A percentile compares a stretch with the other conserved stretches of the same genome.
phyloP scores from a whole-genome alignment of 1,284 basidiomycete species.

The Moesziomyces parantarcticus region DNA sequence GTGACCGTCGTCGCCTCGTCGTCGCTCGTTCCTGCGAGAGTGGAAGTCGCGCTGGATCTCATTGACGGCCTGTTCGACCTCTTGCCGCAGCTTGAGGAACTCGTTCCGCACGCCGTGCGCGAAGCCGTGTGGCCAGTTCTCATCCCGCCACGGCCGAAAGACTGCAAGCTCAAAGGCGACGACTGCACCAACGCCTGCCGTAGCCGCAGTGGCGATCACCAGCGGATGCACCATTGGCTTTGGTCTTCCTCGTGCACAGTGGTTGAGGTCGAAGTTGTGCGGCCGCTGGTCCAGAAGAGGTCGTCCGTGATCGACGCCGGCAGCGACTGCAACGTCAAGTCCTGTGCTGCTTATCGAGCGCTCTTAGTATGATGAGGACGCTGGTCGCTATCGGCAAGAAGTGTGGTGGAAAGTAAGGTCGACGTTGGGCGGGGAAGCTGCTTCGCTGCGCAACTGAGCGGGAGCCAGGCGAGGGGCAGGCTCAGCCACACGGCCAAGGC shows the following conservation, averaged over 20 bases:
- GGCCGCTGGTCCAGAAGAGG: background rate
- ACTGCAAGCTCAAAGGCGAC: slow-evolving; percentile 56
- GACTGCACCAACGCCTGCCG: slow-evolving; percentile 47
- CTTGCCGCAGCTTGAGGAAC: slow-evolving; percentile 33
- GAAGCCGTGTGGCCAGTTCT: slow-evolving; percentile 54
- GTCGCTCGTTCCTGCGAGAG: slow-evolving; percentile 14
- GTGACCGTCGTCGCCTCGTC: slow-evolving; percentile 4
- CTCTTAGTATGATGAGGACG: no score
- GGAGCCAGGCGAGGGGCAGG: background rate
- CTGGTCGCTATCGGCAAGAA: background rate
- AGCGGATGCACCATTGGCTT: slow-evolving; percentile 51
- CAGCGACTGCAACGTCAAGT: no score
- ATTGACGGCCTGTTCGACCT: slow-evolving; percentile 39
- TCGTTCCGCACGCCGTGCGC: slow-evolving; percentile 43
- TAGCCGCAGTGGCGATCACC: slow-evolving; percentile 50
- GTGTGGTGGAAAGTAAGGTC: background rate
- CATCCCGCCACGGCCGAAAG: slow-evolving; percentile 56
- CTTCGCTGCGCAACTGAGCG: background rate
- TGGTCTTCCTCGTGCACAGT: background rate
- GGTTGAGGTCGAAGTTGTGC: background rate
- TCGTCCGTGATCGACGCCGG: no score
- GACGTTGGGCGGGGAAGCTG: no score
- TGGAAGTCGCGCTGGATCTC: slow-evolving; percentile 34
- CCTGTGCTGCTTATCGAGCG: no score
- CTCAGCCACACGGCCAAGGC: background rate